Percentiles rank a stretch among this genome's conserved stretches.
Evolutionary conservation across 2,329 filamentous ascomycete genomes (phyloP).

Genomic region (Colletotrichum sp.): DNA sequence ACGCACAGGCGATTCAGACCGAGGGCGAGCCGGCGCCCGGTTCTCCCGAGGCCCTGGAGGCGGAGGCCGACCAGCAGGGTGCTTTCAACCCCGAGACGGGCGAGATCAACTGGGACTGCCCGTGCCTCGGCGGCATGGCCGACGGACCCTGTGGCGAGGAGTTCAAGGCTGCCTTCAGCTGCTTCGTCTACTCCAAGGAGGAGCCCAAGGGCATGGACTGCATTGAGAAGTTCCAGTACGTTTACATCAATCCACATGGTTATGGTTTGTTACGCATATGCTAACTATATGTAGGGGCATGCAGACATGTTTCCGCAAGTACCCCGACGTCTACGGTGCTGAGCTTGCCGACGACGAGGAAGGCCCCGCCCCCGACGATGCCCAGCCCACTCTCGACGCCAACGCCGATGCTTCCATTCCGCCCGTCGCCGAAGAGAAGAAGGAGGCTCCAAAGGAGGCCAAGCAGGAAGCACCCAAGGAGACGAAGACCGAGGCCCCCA

Average conservation of each 20-base stretch:
- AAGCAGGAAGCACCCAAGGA: neutral
- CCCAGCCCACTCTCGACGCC: conserved; percentile 30
- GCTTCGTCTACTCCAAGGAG: conserved; percentile 93
- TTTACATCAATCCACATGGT: conserved; percentile 24
- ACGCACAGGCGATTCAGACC: conserved; percentile 21
- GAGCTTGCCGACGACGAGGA: conserved; percentile 81
- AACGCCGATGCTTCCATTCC: conserved; percentile 22
- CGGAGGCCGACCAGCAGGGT: conserved; percentile 84
- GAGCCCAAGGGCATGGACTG: conserved; percentile 98
- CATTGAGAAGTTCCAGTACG: conserved; percentile 96
- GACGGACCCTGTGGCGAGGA: conserved; percentile 94
- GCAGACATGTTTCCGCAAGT: conserved; percentile 94
- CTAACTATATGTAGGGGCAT: conserved; percentile 70
- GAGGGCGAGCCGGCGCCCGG: conserved; percentile 25
- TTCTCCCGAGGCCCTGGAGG: conserved; percentile 66
- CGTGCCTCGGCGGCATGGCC: conserved; percentile 96
- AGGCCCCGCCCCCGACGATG: conserved; percentile 35
- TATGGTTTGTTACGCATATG: neutral
- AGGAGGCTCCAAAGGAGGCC: neutral
- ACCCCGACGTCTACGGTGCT: conserved; percentile 91
- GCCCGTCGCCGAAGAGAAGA: neutral
- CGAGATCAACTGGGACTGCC: conserved; percentile 99
- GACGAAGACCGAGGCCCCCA: neutral
- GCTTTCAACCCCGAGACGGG: conserved; percentile 98
- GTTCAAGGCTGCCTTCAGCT: conserved; percentile 96